phyloP scores from a whole-genome alignment of 2,329 filamentous ascomycete species.

The Colletotrichum sp. region DNA sequence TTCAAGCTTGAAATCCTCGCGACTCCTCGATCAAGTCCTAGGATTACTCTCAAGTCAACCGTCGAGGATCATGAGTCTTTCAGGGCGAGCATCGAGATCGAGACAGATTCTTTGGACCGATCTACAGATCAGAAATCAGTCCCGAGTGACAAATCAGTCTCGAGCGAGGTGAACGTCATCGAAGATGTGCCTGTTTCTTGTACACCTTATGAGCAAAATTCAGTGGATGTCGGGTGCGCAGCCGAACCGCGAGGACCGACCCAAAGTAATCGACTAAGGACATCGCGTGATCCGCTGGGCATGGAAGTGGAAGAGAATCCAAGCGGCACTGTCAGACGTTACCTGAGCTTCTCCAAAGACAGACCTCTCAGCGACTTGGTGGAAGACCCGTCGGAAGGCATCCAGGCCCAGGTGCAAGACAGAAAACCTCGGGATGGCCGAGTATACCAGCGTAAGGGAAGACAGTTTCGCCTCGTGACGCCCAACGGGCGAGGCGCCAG shows the following conservation, averaged over 20 bases:
- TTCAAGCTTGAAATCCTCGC: constrained; percentile 18
- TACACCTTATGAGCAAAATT: not conserved
- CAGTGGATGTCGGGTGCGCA: not conserved
- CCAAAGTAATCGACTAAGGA: constrained; percentile 33
- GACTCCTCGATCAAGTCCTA: constrained; percentile 2
- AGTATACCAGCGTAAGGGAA: not conserved
- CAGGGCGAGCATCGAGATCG: constrained; percentile 3
- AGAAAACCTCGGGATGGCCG: not conserved
- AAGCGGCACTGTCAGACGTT: not conserved
- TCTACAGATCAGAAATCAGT: not conserved
- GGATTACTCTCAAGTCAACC: not conserved
- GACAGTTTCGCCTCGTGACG: not conserved
- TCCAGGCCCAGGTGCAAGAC: not conserved
- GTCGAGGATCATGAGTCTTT: constrained; percentile 10
- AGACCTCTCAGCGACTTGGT: not conserved
- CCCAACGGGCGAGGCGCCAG: not conserved
- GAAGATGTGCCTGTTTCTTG: not conserved
- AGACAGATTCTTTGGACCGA: not conserved
- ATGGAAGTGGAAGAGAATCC: not conserved
- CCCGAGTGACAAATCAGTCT: not conserved
- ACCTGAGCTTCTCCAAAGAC: not conserved
- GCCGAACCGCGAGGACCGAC: constrained; percentile 19
- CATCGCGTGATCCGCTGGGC: constrained; percentile 1
- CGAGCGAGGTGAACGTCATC: not conserved
- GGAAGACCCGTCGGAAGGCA: not conserved